Conservation (phyloP, 495 filamentous ascomycete species). For the Trichocladium uniseriatum region DNA sequence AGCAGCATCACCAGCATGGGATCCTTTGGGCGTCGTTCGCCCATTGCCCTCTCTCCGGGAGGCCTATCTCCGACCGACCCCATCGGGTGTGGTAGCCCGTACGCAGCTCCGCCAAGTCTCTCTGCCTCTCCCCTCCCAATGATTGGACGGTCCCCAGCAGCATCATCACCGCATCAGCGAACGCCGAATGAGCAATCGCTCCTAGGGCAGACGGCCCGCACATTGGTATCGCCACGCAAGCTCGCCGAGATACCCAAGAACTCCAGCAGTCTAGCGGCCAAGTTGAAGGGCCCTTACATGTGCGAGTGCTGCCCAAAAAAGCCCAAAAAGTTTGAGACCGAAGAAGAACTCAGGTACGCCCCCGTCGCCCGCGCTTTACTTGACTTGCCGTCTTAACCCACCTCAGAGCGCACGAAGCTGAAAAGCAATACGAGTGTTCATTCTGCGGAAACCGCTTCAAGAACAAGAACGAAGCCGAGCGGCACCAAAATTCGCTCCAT, state of each 20-base stretch:
- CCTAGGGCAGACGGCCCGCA: constrained; percentile 19
- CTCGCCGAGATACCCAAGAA: constrained; percentile 37
- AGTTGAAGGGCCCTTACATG: constrained; percentile 54
- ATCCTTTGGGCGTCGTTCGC: constrained; percentile 64
- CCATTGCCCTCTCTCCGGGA: constrained; percentile 60
- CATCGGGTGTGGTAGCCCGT: constrained; percentile 47
- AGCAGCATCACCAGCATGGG: constrained; percentile 68
- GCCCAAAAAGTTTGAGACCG: constrained; percentile 90
- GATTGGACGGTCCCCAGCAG: constrained; percentile 29
- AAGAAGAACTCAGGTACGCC: constrained; percentile 76
- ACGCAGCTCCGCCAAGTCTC: constrained; percentile 45
- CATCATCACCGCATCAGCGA: constrained; percentile 36
- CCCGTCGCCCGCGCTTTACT: no score
- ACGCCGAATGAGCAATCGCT: constrained; percentile 33
- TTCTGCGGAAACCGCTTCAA: constrained; percentile 96
- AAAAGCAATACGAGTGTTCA: constrained; percentile 90
- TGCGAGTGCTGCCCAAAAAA: constrained; percentile 99
- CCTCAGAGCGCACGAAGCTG: constrained; percentile 61
- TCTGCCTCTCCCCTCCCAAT: constrained; percentile 51
- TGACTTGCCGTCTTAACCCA: not conserved
- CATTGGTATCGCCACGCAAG: constrained; percentile 39
- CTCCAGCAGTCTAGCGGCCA: constrained; percentile 28
- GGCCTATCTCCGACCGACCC: constrained; percentile 41
- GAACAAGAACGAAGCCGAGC: constrained; percentile 98
- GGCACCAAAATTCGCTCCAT: constrained; percentile 95